Evolutionary conservation across 139 green algal species (phyloP).

Genomic region (Asterochloris sp.): DNA sequence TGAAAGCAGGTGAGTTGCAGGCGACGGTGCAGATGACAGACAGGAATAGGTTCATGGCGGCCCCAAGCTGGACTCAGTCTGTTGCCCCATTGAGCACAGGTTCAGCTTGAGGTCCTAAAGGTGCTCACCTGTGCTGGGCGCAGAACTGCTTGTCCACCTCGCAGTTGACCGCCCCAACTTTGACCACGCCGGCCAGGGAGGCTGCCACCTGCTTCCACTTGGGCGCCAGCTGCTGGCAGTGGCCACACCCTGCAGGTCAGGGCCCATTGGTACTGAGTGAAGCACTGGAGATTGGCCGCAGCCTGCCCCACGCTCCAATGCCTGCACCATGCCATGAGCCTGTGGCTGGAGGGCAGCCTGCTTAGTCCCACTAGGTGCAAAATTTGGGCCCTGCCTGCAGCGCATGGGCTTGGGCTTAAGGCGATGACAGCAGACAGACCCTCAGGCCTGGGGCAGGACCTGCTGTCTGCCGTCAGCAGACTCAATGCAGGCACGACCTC

Average conservation of each 20-base stretch:
- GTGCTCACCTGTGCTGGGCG: not conserved
- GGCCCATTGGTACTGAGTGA: not conserved
- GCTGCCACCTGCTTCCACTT: conserved; percentile 68
- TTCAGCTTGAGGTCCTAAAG: too few relatives aligned
- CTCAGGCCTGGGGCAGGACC: too few relatives aligned
- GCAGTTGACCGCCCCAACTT: conserved; percentile 79
- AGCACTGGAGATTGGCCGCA: not conserved
- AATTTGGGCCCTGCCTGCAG: not conserved
- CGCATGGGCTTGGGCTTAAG: not conserved
- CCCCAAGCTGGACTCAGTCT: too few relatives aligned
- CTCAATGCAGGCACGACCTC: too few relatives aligned
- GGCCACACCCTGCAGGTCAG: conserved; percentile 17
- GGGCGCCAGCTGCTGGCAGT: conserved; percentile 52
- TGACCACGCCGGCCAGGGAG: conserved; percentile 68
- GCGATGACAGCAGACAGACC: too few relatives aligned
- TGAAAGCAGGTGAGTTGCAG: not conserved
- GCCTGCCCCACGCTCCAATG: not conserved
- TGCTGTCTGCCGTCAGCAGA: too few relatives aligned
- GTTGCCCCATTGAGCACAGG: not conserved
- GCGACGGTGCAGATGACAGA: not conserved
- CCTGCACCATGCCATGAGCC: not conserved
- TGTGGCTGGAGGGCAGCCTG: not conserved
- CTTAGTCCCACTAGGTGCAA: too few relatives aligned
- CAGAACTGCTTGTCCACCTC: conserved; percentile 56
- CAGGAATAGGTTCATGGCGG: not conserved